Evolutionary conservation across 148 eudicot genomes (phyloP).

Genomic region (Fallopia convolvulus): DNA sequence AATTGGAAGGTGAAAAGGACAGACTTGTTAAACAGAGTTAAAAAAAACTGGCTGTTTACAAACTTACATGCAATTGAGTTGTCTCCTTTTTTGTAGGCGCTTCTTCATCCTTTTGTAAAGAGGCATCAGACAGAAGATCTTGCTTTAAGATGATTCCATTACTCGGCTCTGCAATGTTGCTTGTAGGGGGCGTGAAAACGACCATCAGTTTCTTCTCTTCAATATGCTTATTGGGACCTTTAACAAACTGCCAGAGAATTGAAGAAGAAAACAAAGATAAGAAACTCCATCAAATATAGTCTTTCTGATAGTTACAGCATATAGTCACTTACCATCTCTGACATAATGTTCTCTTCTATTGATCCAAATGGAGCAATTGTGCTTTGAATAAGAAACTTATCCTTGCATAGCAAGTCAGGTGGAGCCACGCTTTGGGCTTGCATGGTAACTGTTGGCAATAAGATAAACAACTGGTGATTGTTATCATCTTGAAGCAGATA

Average conservation of each 20-base stretch:
- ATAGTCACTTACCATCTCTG: slow-evolving; percentile 47
- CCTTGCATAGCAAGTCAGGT: slow-evolving; percentile 77
- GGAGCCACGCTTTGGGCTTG: slow-evolving; percentile 63
- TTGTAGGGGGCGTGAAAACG: slow-evolving; percentile 38
- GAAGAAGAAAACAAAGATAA: not conserved
- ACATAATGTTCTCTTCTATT: slow-evolving; percentile 55
- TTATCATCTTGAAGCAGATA: too few relatives aligned
- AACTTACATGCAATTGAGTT: too few relatives aligned
- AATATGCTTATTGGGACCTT: slow-evolving; percentile 42
- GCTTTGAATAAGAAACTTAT: slow-evolving; percentile 84
- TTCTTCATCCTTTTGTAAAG: slow-evolving; percentile 24
- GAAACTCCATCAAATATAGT: slow-evolving; percentile 9
- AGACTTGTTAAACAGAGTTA: too few relatives aligned
- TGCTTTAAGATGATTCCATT: slow-evolving; percentile 38
- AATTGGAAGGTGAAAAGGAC: too few relatives aligned
- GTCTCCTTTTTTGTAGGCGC: not conserved
- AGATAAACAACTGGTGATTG: not conserved
- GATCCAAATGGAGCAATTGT: slow-evolving; percentile 68
- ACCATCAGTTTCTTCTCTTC: slow-evolving; percentile 83
- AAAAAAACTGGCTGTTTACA: too few relatives aligned
- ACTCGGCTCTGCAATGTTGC: slow-evolving; percentile 24
- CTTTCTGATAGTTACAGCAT: not conserved
- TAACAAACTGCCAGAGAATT: slow-evolving; percentile 38
- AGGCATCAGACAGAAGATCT: slow-evolving; percentile 25
- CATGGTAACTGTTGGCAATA: slow-evolving; percentile 66